phyloP scores from a whole-genome alignment of 805 yeast species.

The Ogataea wickerhamii region DNA sequence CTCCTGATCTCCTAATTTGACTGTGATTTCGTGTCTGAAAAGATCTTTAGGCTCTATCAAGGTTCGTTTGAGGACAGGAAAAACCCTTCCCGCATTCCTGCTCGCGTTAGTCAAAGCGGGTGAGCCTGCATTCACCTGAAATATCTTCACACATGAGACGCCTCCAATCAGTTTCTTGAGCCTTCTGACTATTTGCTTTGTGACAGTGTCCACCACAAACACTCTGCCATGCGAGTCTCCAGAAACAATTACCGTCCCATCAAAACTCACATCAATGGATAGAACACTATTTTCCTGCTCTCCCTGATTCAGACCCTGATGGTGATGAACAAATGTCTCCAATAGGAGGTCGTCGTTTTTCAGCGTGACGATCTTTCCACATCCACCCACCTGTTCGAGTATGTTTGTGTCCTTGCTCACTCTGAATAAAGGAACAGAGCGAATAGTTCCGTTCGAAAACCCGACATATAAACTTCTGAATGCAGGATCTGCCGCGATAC shows the following conservation, averaged over 20 bases:
- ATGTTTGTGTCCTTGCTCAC: constrained; percentile 33
- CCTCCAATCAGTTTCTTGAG: constrained; percentile 36
- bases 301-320: constrained; percentile 17
- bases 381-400: constrained; percentile 61
- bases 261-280: constrained; percentile 58
- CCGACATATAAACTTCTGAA: constrained; percentile 75
- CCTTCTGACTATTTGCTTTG: constrained; percentile 65
- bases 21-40: constrained; percentile 41
- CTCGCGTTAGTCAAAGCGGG: constrained; percentile 15
- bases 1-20: constrained; percentile 29
- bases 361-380: constrained; percentile 46
- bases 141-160: constrained; percentile 24
- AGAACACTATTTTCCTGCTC: constrained; percentile 41
- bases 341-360: constrained; percentile 47
- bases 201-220: constrained; percentile 61
- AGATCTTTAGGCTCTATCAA: constrained; percentile 39
- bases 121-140: constrained; percentile 16
- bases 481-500: constrained; percentile 71
- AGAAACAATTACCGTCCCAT: constrained; percentile 66
- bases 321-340: constrained; percentile 53
- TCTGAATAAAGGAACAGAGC: constrained; percentile 49
- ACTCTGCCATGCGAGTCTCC: constrained; percentile 76
- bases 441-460: constrained; percentile 55
- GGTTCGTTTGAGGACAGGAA: constrained; percentile 67
- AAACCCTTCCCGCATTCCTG: constrained; percentile 35